A percentile compares a stretch with the other conserved stretches of the same genome.
These are phyloP conservation scores for Rhizopogon salebrosus DNA, from an alignment of 768 basidiomycete genomes.

Conservation along the genomic window DNA sequence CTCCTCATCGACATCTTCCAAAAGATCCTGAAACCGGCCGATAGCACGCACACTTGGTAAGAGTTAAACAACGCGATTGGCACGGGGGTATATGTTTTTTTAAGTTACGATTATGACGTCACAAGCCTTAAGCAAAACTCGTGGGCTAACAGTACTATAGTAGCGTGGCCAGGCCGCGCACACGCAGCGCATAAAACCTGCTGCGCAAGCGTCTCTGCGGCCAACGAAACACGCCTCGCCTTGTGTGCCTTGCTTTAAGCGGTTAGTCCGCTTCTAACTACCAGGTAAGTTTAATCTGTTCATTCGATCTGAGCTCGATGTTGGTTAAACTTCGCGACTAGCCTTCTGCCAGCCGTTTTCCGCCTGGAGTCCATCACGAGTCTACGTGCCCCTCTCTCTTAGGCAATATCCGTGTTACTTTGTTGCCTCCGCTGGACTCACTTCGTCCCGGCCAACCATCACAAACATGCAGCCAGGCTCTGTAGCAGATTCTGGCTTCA, in stretches of 20 bases:
- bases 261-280: background rate
- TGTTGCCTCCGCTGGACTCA: slow-evolving; percentile 16
- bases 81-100: background rate
- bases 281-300: background rate
- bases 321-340: background rate
- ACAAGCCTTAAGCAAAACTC: background rate
- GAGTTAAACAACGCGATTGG: background rate
- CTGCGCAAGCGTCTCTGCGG: background rate
- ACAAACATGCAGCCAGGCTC: slow-evolving; percentile 27
- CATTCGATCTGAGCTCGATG: background rate
- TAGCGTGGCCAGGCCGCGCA: background rate
- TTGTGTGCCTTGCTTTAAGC: slow-evolving; percentile 3
- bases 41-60: background rate
- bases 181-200: background rate
- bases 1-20: background rate
- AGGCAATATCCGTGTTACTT: slow-evolving; percentile 20
- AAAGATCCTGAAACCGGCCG: no score
- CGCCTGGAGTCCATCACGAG: slow-evolving; percentile 32
- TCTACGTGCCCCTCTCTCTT: slow-evolving; percentile 9
- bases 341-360: slow-evolving; percentile 30
- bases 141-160: background rate
- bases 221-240: background rate
- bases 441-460: slow-evolving; percentile 20
- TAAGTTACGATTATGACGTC: background rate
- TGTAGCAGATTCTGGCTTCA: slow-evolving; percentile 45